Conservation (phyloP, 2,329 filamentous ascomycete species). For the Ceratocystis huliohia region DNA sequence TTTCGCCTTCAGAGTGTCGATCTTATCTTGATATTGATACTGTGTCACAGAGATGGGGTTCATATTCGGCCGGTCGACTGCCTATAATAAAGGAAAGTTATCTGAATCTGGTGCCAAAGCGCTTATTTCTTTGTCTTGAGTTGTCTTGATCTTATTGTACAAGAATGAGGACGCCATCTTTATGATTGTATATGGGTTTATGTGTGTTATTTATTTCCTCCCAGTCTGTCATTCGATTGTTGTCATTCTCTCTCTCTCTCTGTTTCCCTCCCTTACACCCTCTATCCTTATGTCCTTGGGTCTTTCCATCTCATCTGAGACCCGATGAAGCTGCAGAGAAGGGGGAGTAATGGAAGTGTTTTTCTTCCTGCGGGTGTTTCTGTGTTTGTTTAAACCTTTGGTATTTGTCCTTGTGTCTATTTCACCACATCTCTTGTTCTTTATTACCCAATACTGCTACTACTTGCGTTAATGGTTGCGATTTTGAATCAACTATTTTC, state of each 20-base stretch:
- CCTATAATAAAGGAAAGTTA: not conserved
- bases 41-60: too few relatives aligned
- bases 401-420: not conserved
- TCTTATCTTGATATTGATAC: too few relatives aligned
- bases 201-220: conserved; percentile 17
- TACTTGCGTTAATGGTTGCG: not conserved
- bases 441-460: not conserved
- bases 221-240: not conserved
- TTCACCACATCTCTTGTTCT: not conserved
- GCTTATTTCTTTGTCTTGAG: conserved; percentile 10
- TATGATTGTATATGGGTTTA: conserved; percentile 21
- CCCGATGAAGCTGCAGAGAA: not conserved
- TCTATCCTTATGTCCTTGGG: not conserved
- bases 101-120: not conserved
- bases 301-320: not conserved
- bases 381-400: not conserved
- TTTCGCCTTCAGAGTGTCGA: not conserved
- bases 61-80: not conserved
- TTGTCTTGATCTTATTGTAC: conserved; percentile 6
- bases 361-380: not conserved
- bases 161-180: conserved; percentile 18
- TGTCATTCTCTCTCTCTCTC: not conserved
- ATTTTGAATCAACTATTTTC: not conserved
- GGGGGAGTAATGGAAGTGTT: not conserved
- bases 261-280: not conserved